Base-by-base conservation (phyloP, 1,139 yeast genomes). In the Petasospora rhodanensis region DNA sequence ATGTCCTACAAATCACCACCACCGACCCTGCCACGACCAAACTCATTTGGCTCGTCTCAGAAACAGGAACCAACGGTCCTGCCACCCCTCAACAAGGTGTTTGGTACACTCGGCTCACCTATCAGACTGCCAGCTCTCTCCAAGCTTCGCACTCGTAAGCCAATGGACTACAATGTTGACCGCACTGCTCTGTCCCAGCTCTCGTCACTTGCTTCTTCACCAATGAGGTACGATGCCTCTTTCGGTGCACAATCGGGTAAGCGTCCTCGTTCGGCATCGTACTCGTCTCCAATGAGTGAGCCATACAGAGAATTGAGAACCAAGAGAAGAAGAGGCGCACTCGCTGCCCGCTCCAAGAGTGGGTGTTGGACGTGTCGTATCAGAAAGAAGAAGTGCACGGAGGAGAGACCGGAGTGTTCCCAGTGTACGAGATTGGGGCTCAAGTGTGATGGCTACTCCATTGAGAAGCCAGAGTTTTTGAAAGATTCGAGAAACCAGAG, bases 331-430 rank as follows among this genome's bases (percentile, higher is more conserved):
- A 14, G 9, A 9, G 7, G 7, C 16, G n/a, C 18, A 17, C 7
- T 24, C 13, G 13, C 57, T 51, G 62, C 68, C 10, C 59, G 80
- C 37, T 75, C 80, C 1, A 70, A 70, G 42, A 64, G 60, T 23
- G 85, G 85, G 1, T 78, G 85, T 47, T 78, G 84, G 84, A 78
- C 80, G 6, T 78, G 85, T 25, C 41, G 85, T 39, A 58, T 77
- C 16, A 66, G 86, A 29, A 76, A 78, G 48, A 78, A 78, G 50
- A 69, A 78, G 39, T 78, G 86, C 46, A 67, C 79, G 0, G 83
- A 76, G 48, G 76, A 76, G 42, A 67, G 61, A 42, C 83, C 84
- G 1, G 47, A 41, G 9, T 78, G 86, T 50, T 52, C 56, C 11
- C 76, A 74, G 45, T 78, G 86, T 53, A 42, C 47, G 4, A 58